Evolutionary conservation across 1,139 yeast genomes (phyloP), one percentile per base, ranked within the genome.

Genomic region (Yamadazyma pseudoaaseri): DNA sequence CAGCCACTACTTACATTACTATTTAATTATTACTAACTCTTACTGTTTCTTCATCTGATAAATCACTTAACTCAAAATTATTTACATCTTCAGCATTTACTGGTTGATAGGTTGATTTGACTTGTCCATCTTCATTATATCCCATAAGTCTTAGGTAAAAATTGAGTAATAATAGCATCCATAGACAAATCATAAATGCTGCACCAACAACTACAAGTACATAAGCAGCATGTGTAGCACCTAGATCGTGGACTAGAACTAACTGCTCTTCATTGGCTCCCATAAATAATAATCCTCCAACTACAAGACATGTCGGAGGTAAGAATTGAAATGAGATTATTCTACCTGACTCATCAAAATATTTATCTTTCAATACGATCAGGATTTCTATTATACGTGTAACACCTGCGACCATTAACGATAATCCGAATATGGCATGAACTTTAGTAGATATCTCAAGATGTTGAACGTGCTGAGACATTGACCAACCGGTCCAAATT

Each of bases 261-360:
- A 90, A 65, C 51, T 90, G 96, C 54, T 90, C 96, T 53, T 90
- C 97, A 40, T 75, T 89, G 16, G 97, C 97, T 16, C 86, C 77
- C 96, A 89, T 87, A 54, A 90, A 90, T 44, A 86, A 54, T 12
- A 85, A 58, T 1, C 97, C 97, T 1, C 94, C 68, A 42, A 85
- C 74, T 2, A 87, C 74, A 34, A 90, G 69, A 39, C 90, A 75
- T 52, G 87, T 79, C 3, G 96, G 86, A 1, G 97, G 83, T 16
- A 89, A 51, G 56, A 85, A 85, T 59, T 90, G 97, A 65, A 87
- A 87, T 1, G 90, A 69, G 26, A 69, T 56, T 24, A 86, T 76
- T 22, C 60, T 62, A 4, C 76, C 77, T 11, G 25, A 22, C 3
- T 70, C 65, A 9, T 66, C 54, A 29, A 60, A 53, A 31, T 80